Percentiles rank a stretch among this genome's conserved stretches.
phyloP scores from a whole-genome alignment of 106 monocot genomes.

The Acorus gramineus region DNA sequence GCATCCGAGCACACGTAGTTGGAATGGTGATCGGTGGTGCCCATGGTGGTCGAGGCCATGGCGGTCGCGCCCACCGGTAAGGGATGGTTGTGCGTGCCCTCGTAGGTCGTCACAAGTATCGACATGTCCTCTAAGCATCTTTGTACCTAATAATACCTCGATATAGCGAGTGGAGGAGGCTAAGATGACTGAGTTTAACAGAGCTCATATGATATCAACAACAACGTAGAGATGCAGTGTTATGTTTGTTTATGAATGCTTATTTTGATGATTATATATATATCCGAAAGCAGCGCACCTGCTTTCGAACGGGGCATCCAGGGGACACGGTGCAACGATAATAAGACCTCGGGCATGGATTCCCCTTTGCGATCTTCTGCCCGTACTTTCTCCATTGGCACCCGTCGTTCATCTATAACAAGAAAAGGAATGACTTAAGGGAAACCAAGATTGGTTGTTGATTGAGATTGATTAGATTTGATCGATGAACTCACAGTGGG shows the following conservation, averaged over 20 bases:
- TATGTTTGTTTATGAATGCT: too few relatives aligned
- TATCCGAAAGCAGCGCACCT: slow-evolving; percentile 26
- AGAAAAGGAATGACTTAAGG: background rate
- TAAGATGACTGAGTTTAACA: too few relatives aligned
- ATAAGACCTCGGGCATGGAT: slow-evolving; percentile 84
- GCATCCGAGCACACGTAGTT: too few relatives aligned
- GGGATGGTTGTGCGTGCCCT: slow-evolving; percentile 87
- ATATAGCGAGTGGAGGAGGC: background rate
- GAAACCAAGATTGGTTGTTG: background rate
- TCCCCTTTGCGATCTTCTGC: slow-evolving; percentile 83
- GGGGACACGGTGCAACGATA: slow-evolving; percentile 77
- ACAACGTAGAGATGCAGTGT: too few relatives aligned
- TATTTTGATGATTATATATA: too few relatives aligned
- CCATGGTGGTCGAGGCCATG: slow-evolving; percentile 49
- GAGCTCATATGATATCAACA: too few relatives aligned
- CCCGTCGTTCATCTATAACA: slow-evolving; percentile 59
- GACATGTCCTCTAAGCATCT: slow-evolving; percentile 86
- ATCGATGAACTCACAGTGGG: slow-evolving; percentile 49
- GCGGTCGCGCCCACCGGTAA: slow-evolving; percentile 65
- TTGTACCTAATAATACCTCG: slow-evolving; percentile 38
- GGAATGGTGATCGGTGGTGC: too few relatives aligned
- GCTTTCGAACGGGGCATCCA: slow-evolving; percentile 77
- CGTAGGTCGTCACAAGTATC: slow-evolving; percentile 78
- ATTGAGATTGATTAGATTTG: background rate
- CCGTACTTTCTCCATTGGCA: slow-evolving; percentile 94